Evolutionary conservation across 2,329 filamentous ascomycete species (phyloP), one percentile per base, ranked within the genome.

Genomic region (Biscogniauxia sp.): DNA sequence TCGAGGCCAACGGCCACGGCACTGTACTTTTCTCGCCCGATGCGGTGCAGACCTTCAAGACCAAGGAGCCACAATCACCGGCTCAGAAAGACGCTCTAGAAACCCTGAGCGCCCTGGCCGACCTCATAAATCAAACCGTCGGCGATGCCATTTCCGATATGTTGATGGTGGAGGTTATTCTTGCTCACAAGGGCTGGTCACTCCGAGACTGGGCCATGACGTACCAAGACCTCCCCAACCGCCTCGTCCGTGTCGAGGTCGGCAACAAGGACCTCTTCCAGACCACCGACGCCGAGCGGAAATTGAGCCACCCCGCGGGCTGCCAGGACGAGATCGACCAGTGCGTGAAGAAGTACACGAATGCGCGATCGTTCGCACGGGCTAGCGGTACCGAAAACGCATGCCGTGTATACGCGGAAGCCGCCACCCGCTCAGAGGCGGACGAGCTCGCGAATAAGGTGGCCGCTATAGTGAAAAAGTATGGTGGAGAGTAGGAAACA

Each of bases 101-200:
- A 58, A 93, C 89, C 8, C 88, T 99, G 0, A 84, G 86, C 57
- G 93, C 92, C 11, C 84, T 96, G 57, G 89, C 89, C 55, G 91
- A 97, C 69, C 84, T 99, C 65, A 96, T 99, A 81, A 99, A 99
- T 82, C 95, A 99, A 80, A 95, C 95, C 0, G 94, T 98, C 53
- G 95, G 95, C 57, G 95, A 99, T 74, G 95, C 95, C 53, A 85
- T 99, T 60, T 97, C 93, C 0, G 95, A 99, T 78, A 91, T 97
- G 84, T 86, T 99, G 53, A 88, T 99, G 72, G 93, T 98, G 49
- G 95, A 99, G 78, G 91, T 94, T 37, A 95, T 98, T 67, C 88
- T 99, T 50, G 93, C 95, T 6, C 93, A 98, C 84, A 98, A 97
- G 81, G 84, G 83, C 67, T 99, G 93, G 93, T 88, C 86, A 25